Conservation (phyloP, 208 protist species). For the Acanthamoeba castellanii region DNA sequence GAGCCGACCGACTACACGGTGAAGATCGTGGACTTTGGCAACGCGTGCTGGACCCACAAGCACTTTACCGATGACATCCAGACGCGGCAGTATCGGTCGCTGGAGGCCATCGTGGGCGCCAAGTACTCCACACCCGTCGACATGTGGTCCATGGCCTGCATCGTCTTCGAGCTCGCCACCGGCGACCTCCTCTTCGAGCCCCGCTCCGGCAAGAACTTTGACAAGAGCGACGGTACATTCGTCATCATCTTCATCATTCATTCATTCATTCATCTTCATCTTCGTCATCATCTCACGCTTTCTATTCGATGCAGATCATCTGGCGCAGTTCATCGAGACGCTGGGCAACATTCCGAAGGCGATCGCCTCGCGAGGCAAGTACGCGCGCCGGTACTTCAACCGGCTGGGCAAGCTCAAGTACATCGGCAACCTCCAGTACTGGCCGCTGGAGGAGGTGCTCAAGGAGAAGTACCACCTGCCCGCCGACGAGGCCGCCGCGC, state of each 20-base stretch:
- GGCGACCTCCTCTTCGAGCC: conserved; percentile 94
- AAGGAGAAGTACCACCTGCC: conserved; percentile 95
- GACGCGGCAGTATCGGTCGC: conserved; percentile 93
- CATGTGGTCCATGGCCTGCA: conserved; percentile 90
- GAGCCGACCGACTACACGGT: conserved; percentile 80
- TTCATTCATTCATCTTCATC: background rate
- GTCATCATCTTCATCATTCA: background rate
- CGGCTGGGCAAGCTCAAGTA: conserved; percentile 83
- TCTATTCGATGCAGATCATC: conserved; percentile 89
- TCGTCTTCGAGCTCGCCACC: conserved; percentile 92
- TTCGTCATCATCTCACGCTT: background rate
- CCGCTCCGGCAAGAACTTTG: conserved; percentile 91
- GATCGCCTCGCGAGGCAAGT: conserved; percentile 75
- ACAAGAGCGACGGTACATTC: conserved; percentile 88
- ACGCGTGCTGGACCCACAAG: conserved; percentile 98
- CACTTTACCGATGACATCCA: conserved; percentile 97
- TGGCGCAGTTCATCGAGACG: conserved; percentile 96
- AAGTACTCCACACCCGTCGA: conserved; percentile 90
- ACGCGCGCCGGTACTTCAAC: conserved; percentile 91
- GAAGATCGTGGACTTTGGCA: conserved; percentile 98
- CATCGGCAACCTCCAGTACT: conserved; percentile 88
- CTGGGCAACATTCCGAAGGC: conserved; percentile 93
- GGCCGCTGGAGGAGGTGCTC: conserved; percentile 90
- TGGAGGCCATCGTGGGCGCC: conserved; percentile 89
- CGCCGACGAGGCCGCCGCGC: conserved; percentile 92